Conservation (phyloP, 2,329 filamentous ascomycete genomes). For the Microdochium bolleyi region DNA sequence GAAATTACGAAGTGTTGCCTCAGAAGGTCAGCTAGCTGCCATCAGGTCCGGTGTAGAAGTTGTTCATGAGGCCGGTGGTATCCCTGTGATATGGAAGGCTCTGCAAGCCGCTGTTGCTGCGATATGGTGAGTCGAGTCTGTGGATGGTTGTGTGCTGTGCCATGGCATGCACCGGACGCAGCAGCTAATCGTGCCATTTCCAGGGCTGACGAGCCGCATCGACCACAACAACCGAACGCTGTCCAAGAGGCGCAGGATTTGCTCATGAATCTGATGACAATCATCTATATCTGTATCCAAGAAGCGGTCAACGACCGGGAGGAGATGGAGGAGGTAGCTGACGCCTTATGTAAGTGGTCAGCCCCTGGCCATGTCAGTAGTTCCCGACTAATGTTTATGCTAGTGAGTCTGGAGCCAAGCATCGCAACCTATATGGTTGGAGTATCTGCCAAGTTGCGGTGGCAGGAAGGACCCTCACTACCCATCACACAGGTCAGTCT, state of each 20-base stretch:
- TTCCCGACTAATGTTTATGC: slow-evolving; percentile 11
- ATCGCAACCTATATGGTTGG: slow-evolving; percentile 67
- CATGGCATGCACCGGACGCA: not conserved
- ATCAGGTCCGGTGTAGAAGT: slow-evolving; percentile 48
- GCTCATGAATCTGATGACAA: slow-evolving; percentile 54
- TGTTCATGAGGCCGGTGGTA: slow-evolving; percentile 40
- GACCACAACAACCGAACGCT: slow-evolving; percentile 26
- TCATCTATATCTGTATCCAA: slow-evolving; percentile 54
- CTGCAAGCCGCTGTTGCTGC: slow-evolving; percentile 40
- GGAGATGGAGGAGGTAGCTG: slow-evolving; percentile 35
- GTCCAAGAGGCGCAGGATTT: slow-evolving; percentile 48
- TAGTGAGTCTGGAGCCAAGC: slow-evolving; percentile 54
- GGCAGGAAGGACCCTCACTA: slow-evolving; percentile 58
- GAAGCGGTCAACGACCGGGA: slow-evolving; percentile 43
- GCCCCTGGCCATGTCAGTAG: slow-evolving; percentile 1
- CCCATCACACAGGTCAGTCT: slow-evolving; percentile 54
- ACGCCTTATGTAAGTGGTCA: slow-evolving; percentile 39
- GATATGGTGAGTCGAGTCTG: slow-evolving; percentile 36
- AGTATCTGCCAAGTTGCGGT: slow-evolving; percentile 59
- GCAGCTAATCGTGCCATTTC: not conserved
- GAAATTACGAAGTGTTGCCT: slow-evolving; percentile 39
- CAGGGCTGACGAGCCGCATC: slow-evolving; percentile 39
- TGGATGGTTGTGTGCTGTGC: slow-evolving; percentile 18
- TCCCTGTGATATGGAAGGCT: slow-evolving; percentile 43
- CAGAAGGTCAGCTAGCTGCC: slow-evolving; percentile 46